A percentile compares a stretch with the other conserved stretches of the same genome.
Evolutionary conservation across 139 green algal species (phyloP).

Genomic region (Chlorella sp.): DNA sequence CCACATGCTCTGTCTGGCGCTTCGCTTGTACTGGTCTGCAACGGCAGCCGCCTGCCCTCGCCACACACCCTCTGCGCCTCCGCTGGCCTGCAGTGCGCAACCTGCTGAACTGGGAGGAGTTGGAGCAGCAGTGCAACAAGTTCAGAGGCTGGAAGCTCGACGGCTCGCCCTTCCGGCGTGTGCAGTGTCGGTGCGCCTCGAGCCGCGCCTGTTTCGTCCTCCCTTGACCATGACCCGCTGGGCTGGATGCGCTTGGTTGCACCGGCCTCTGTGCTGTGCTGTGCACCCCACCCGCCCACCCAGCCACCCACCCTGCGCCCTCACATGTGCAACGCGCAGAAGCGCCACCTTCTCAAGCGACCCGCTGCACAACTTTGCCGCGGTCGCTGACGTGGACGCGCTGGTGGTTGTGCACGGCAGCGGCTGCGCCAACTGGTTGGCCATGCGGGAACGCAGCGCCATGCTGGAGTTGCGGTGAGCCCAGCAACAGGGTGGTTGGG

Average conservation of each 20-base stretch:
- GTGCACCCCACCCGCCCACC: background rate
- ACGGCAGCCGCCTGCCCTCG: no score
- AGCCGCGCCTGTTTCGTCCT: no score
- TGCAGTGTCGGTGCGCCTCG: background rate
- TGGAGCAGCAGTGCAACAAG: background rate
- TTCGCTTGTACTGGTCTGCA: no score
- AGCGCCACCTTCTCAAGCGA: background rate
- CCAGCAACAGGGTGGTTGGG: background rate
- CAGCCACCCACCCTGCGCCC: background rate
- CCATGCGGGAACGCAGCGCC: background rate
- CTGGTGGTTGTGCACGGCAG: constrained; percentile 11
- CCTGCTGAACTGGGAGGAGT: background rate
- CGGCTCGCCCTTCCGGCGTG: background rate
- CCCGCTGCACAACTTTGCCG: background rate
- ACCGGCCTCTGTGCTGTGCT: no score
- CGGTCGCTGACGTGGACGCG: background rate
- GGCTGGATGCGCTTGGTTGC: no score
- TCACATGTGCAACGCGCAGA: background rate
- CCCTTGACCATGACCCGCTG: no score
- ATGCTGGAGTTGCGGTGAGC: background rate
- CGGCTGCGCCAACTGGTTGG: constrained; percentile 7
- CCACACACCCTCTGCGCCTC: no score
- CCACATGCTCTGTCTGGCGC: no score
- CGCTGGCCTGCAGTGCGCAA: no score
- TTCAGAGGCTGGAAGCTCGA: background rate